Conservation (phyloP, 306 rosid species). For the Vigna hirtella region DNA sequence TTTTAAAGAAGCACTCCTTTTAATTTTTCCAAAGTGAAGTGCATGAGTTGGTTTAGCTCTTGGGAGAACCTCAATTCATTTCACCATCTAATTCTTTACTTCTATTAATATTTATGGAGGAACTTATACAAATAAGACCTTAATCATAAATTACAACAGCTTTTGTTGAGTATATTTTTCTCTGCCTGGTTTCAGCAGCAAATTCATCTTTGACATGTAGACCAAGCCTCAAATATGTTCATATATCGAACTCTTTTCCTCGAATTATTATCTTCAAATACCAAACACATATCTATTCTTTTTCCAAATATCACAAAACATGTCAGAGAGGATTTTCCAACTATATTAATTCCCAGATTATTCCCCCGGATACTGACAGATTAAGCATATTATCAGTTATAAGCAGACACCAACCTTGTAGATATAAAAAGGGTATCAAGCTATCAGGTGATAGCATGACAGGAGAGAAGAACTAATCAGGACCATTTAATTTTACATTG, state of each 20-base stretch:
- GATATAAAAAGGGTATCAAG: background rate
- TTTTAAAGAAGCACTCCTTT: background rate
- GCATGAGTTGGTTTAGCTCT: background rate
- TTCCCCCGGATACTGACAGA: background rate
- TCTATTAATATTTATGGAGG: background rate
- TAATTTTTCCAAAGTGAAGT: background rate
- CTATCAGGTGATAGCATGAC: background rate
- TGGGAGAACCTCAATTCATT: background rate
- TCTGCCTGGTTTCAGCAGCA: background rate
- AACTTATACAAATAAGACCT: background rate
- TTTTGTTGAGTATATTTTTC: background rate
- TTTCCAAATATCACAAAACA: background rate
- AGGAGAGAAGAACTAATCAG: background rate
- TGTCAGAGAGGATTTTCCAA: background rate
- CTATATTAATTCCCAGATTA: slow-evolving; percentile 23
- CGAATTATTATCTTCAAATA: background rate
- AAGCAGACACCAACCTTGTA: background rate
- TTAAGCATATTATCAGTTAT: slow-evolving; percentile 3
- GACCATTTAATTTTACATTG: background rate
- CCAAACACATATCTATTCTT: background rate
- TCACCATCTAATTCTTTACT: background rate
- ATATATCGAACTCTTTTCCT: background rate
- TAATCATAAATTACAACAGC: background rate
- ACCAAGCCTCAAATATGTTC: slow-evolving; percentile 2
- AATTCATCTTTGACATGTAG: background rate